Conservation (phyloP, 768 basidiomycete genomes). For the Mycena rosella region DNA sequence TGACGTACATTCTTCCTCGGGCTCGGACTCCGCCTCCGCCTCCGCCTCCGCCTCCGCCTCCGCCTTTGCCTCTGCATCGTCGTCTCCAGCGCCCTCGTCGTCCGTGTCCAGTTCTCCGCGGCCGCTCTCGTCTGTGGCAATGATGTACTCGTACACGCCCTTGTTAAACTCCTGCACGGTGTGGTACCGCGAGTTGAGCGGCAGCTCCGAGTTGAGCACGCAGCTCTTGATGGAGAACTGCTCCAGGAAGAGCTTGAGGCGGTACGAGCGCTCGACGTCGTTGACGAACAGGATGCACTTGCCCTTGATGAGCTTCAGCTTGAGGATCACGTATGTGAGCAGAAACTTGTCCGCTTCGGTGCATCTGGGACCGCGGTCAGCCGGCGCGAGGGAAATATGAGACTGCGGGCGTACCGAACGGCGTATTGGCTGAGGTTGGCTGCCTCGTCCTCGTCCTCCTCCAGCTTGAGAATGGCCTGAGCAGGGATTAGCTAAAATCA, state of each 20-base stretch:
- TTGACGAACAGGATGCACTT: constrained; percentile 98
- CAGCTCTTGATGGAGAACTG: constrained; percentile 97
- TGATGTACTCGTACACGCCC: constrained; percentile 98
- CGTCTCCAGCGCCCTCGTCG: constrained; percentile 52
- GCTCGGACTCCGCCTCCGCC: neutral
- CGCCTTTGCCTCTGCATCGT: too few species aligned
- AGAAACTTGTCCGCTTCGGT: constrained; percentile 98
- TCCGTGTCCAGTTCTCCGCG: constrained; percentile 54
- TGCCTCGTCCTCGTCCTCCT: constrained; percentile 88
- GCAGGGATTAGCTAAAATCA: constrained; percentile 6
- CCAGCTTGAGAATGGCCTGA: constrained; percentile 87
- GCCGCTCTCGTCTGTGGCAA: constrained; percentile 94
- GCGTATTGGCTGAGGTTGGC: constrained; percentile 88
- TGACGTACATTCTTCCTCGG: constrained; percentile 48
- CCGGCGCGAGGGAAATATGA: neutral
- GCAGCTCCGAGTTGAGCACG: constrained; percentile 95
- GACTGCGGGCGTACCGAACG: constrained; percentile 39
- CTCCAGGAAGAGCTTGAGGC: constrained; percentile 97
- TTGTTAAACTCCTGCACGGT: constrained; percentile 99
- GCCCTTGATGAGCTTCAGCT: constrained; percentile 94
- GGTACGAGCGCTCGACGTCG: constrained; percentile 93
- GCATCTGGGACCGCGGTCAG: constrained; percentile 52
- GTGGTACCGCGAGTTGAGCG: constrained; percentile 96
- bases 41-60: constrained; percentile 52
- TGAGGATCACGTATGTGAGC: constrained; percentile 94